Evolutionary conservation across 1,284 basidiomycete genomes (phyloP).

Genomic region (Schizophyllum commune): DNA sequence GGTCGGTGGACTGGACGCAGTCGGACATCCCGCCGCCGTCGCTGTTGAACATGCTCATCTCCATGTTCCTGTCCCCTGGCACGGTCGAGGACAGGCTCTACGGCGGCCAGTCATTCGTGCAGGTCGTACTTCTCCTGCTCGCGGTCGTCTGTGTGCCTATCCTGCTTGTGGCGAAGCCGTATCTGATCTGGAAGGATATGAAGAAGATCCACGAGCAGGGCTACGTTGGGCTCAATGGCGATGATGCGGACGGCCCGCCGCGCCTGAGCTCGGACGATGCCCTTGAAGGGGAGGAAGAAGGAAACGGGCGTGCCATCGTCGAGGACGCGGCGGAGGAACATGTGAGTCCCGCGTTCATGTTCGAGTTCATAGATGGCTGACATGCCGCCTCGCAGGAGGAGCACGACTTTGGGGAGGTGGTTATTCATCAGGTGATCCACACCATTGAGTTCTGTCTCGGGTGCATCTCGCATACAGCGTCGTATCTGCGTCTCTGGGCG

Average conservation of each 20-base stretch:
- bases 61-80: slow-evolving; percentile 89
- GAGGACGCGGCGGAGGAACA: slow-evolving; percentile 63
- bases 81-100: slow-evolving; percentile 77
- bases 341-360: slow-evolving; percentile 33
- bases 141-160: slow-evolving; percentile 92
- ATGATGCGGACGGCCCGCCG: slow-evolving; percentile 18
- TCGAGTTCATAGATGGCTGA: neutral
- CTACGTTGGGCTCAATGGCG: slow-evolving; percentile 66
- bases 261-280: slow-evolving; percentile 48
- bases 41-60: slow-evolving; percentile 92
- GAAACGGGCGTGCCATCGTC: slow-evolving; percentile 66
- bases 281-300: slow-evolving; percentile 81
- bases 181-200: slow-evolving; percentile 88
- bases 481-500: slow-evolving; percentile 98
- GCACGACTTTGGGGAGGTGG: slow-evolving; percentile 89
- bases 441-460: slow-evolving; percentile 98
- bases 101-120: slow-evolving; percentile 82
- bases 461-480: slow-evolving; percentile 98
- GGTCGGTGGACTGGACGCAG: slow-evolving; percentile 87
- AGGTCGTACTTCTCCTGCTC: slow-evolving; percentile 73
- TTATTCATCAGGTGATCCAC: slow-evolving; percentile 96
- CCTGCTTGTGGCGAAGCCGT: slow-evolving; percentile 94
- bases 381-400: slow-evolving; percentile 40
- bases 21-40: slow-evolving; percentile 75
- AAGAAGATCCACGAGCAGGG: slow-evolving; percentile 79